Percentiles rank a stretch among this genome's conserved stretches.
These are phyloP conservation scores for Trypanosoma avium DNA, from an alignment of 208 protist genomes.

Conservation along the genomic window DNA sequence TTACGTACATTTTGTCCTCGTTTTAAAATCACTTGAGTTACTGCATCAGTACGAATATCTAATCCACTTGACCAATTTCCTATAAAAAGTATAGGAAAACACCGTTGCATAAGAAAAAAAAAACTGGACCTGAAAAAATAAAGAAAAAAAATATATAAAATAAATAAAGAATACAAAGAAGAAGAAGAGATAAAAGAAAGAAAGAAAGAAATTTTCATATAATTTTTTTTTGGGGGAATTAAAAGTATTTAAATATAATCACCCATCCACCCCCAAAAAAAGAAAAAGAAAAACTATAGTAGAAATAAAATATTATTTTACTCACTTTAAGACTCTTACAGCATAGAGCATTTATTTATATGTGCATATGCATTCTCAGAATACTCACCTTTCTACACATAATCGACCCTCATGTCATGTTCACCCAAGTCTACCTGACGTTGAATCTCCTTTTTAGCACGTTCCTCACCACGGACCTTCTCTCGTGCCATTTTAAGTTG, in stretches of 20 bases:
- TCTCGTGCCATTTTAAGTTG: slow-evolving; percentile 40
- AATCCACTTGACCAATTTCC: slow-evolving; percentile 16
- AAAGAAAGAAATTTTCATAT: background rate
- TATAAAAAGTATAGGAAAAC: slow-evolving; percentile 5
- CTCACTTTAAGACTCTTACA: no score
- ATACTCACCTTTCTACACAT: slow-evolving; percentile 39
- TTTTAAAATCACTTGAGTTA: slow-evolving; percentile 20
- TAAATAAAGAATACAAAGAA: slow-evolving; percentile 17
- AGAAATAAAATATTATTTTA: no score
- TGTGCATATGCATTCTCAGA: no score
- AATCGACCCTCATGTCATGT: slow-evolving; percentile 46
- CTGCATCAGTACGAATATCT: slow-evolving; percentile 10
- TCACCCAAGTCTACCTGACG: slow-evolving; percentile 28
- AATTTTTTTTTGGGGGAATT: no score
- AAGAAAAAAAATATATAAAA: slow-evolving; percentile 4
- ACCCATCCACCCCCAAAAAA: no score
- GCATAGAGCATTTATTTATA: no score
- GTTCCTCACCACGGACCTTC: slow-evolving; percentile 10
- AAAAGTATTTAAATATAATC: no score
- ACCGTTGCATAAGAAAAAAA: slow-evolving; percentile 11
- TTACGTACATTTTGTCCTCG: slow-evolving; percentile 24
- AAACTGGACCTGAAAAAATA: background rate
- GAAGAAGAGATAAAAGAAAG: background rate
- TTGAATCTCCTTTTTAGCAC: slow-evolving; percentile 45
- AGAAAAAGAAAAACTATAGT: no score